Percentiles rank a stretch among this genome's conserved stretches.
Conservation (phyloP, 2,329 filamentous ascomycete species). For the Penicillium sumatraense region DNA sequence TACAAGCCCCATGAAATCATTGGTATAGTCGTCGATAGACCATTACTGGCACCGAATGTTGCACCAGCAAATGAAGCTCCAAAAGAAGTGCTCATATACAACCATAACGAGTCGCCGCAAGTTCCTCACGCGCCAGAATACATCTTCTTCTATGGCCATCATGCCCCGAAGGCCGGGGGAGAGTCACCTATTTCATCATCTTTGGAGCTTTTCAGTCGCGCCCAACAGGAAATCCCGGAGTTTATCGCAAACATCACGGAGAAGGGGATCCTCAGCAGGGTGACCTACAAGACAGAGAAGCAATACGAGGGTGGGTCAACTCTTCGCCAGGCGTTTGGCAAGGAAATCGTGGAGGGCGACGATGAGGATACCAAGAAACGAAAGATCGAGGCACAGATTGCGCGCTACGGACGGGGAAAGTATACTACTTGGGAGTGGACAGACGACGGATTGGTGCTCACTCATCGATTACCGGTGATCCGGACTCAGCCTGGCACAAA, state of each 20-base stretch:
- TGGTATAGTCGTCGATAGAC: constrained; percentile 55
- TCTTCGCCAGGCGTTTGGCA: constrained; percentile 53
- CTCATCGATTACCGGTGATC: constrained; percentile 52
- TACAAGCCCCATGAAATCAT: constrained; percentile 56
- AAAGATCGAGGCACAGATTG: constrained; percentile 57
- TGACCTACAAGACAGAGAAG: constrained; percentile 49
- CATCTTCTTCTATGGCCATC: constrained; percentile 55
- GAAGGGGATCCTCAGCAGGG: constrained; percentile 51
- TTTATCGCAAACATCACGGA: constrained; percentile 49
- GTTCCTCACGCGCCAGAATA: constrained; percentile 58
- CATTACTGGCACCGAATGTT: constrained; percentile 50
- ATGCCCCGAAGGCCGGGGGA: constrained; percentile 39
- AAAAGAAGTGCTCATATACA: constrained; percentile 55
- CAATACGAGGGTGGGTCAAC: constrained; percentile 56
- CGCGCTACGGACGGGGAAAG: constrained; percentile 50
- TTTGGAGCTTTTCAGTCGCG: constrained; percentile 52
- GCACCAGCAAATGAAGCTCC: constrained; percentile 56
- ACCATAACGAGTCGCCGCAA: constrained; percentile 57
- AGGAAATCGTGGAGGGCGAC: constrained; percentile 51
- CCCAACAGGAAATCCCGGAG: constrained; percentile 52
- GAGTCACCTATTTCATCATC: constrained; percentile 56
- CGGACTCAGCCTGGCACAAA: constrained; percentile 53
- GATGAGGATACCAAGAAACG: constrained; percentile 44
- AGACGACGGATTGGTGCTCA: constrained; percentile 49
- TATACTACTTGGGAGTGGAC: constrained; percentile 56